Percentiles rank a stretch among this genome's conserved stretches.
phyloP scores from a whole-genome alignment of 257 asterid genomes.

The Solanum chilense region DNA sequence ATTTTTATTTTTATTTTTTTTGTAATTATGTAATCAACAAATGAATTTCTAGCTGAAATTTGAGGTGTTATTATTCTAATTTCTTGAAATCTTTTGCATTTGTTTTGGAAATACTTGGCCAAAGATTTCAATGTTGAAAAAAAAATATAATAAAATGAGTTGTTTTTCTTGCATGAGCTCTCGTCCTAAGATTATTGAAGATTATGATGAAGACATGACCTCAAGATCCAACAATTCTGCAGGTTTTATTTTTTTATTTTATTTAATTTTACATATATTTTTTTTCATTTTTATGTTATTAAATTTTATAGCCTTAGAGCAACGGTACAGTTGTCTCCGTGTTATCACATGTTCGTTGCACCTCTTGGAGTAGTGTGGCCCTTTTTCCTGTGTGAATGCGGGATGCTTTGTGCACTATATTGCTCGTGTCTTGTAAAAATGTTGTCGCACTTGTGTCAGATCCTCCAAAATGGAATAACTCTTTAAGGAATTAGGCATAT shows the following conservation, averaged over 20 bases:
- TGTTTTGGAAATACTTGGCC: neutral
- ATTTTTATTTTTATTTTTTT: neutral
- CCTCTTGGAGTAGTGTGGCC: neutral
- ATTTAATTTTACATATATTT: neutral
- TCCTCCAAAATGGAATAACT: too few species aligned
- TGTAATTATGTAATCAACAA: neutral
- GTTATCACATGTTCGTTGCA: neutral
- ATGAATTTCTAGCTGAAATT: neutral
- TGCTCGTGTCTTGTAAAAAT: neutral
- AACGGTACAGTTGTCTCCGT: neutral
- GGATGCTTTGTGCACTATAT: neutral
- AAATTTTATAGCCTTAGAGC: neutral
- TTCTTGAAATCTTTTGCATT: neutral
- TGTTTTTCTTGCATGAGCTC: slow-evolving; percentile 68
- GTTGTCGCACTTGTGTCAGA: neutral
- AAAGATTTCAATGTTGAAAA: neutral
- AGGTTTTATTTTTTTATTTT: slow-evolving; percentile 18
- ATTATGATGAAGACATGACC: slow-evolving; percentile 39
- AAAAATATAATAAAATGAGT: slow-evolving; percentile 31
- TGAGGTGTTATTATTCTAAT: neutral
- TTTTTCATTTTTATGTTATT: neutral
- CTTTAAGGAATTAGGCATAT: neutral
- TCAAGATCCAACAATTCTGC: slow-evolving; percentile 31
- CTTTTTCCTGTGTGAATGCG: neutral
- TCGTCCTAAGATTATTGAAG: slow-evolving; percentile 42